Conservation (phyloP, 805 yeast species). For the Wickerhamiella alocasiicola region DNA sequence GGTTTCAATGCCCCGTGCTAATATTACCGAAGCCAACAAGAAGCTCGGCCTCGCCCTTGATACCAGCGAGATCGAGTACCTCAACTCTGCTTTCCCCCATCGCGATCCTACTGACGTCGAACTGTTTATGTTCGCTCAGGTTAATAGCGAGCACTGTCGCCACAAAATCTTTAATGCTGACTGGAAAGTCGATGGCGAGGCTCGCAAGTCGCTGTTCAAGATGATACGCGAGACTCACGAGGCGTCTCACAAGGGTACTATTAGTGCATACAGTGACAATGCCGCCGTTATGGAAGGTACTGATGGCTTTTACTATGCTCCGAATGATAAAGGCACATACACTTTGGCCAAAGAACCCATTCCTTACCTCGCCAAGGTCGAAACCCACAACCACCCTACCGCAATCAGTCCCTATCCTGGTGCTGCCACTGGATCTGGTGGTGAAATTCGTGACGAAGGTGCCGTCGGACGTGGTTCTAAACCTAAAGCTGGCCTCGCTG, state of each 20-base stretch:
- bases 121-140: slow-evolving; percentile 98
- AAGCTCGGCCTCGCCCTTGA: slow-evolving; percentile 90
- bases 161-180: slow-evolving; percentile 98
- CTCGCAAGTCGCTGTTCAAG: slow-evolving; percentile 67
- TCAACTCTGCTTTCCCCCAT: slow-evolving; percentile 67
- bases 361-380: slow-evolving; percentile 87
- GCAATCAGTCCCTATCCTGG: slow-evolving; percentile 99
- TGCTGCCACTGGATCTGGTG: slow-evolving; percentile 99
- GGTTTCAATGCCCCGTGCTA: slow-evolving; percentile 41
- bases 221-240: slow-evolving; percentile 93
- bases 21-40: slow-evolving; percentile 64
- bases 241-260: slow-evolving; percentile 64
- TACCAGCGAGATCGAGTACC: slow-evolving; percentile 80
- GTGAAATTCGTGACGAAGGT: slow-evolving; percentile 99
- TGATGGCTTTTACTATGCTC: slow-evolving; percentile 64
- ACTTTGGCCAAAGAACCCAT: slow-evolving; percentile 60
- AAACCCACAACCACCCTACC: slow-evolving; percentile 98
- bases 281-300: slow-evolving; percentile 92
- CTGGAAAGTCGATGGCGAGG: slow-evolving; percentile 84
- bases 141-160: slow-evolving; percentile 97
- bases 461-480: slow-evolving; percentile 98
- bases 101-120: slow-evolving; percentile 97
- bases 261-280: slow-evolving; percentile 92
- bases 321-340: slow-evolving; percentile 70
- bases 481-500: slow-evolving; percentile 91